Evolutionary conservation across 2,329 filamentous ascomycete genomes (phyloP), one percentile per base, ranked within the genome.

Genomic region (Fusarium beomiforme): DNA sequence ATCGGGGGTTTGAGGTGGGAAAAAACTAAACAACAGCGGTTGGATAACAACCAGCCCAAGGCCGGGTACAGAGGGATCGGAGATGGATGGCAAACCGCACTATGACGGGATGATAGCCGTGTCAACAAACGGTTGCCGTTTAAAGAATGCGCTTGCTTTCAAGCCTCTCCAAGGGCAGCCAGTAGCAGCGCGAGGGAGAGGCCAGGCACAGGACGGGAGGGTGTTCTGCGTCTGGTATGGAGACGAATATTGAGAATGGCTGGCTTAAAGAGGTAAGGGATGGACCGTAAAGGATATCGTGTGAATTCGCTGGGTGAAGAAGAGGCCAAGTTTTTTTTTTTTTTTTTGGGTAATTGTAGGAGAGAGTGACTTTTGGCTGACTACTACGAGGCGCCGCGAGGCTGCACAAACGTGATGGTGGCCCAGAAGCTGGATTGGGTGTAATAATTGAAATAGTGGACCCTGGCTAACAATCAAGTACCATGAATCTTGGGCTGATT

Each of bases 361-460:
- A 69, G 37, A 47, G 44, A 42, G 58, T 46, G 37, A 42, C 41
- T 71, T 71, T 54, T 59, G 65, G 44, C 60, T 64, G 61, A 63
- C 43, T 57, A 37, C 43, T 58, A 49, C 59, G 42, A 72, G 70
- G 70, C 70, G 59, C 67, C 66, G 59, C 63, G 59, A 72, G 70
- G 70, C 70, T 72, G 70, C 70, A 72, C 58, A 61, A 72, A 72
- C 70, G 70, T 55, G 67, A 56, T 71, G 50, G 70, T 72, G 70
- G 61, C 41, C 46, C 53, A 51, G 67, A 64, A 37, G 21, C 23
- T 64, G 31, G 37, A 60, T 50, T 59, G 51, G 50, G 21, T 59
- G 64, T 13, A 44, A 21, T 33, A 23, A 44, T 53, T 53, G 49
- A 50, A 55, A 33, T 26, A 59, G 66, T 63, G 66, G 64, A 44